Evolutionary conservation across 83 land plant genomes (phyloP).

Genomic region (Picea abies): DNA sequence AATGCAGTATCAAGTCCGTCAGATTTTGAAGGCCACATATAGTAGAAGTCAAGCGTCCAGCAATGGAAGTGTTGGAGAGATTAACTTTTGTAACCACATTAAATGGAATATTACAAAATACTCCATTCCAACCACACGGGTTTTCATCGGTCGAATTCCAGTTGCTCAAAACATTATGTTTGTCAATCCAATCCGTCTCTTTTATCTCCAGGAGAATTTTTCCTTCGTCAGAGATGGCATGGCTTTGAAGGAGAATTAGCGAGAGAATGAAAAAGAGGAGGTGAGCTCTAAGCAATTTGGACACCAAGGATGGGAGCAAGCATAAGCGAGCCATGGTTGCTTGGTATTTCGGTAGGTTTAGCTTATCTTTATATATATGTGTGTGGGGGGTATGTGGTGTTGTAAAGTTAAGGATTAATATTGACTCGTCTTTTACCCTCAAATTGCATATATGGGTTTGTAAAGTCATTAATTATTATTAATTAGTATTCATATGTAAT

Average conservation of each 20-base stretch:
- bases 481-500: no score
- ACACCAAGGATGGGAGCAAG: no score
- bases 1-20: no score
- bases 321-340: no score
- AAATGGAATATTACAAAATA: not conserved
- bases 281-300: not conserved
- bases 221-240: not conserved
- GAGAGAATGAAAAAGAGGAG: not conserved
- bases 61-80: conserved; percentile 19
- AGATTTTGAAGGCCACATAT: not conserved
- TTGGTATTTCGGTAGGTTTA: no score
- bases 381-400: no score
- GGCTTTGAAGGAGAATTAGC: not conserved
- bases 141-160: not conserved
- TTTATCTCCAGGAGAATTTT: not conserved
- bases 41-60: conserved; percentile 31
- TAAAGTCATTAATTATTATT: no score
- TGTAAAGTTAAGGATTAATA: no score
- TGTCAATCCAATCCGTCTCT: no score
- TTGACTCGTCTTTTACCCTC: no score
- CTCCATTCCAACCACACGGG: not conserved
- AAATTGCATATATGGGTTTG: no score
- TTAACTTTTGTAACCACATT: conserved; percentile 15
- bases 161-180: not conserved
- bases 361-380: no score